phyloP scores from a whole-genome alignment of 176 grass and related monocot genomes.

The Phragmites australis region DNA sequence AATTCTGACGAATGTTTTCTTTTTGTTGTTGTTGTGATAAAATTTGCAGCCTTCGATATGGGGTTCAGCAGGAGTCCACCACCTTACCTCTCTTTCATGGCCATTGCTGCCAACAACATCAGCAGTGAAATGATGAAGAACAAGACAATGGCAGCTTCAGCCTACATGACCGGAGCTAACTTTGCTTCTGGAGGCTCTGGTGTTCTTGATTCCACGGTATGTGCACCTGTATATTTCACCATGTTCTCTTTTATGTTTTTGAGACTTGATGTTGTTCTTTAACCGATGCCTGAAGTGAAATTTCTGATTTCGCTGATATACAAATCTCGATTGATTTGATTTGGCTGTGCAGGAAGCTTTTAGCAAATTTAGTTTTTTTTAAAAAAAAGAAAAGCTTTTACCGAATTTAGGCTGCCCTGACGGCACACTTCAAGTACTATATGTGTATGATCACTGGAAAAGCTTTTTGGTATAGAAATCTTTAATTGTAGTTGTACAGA shows the following conservation, averaged over 20 bases:
- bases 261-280: not conserved
- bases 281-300: not conserved
- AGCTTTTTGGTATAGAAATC: slow-evolving; percentile 14
- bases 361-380: not conserved
- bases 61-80: slow-evolving; percentile 66
- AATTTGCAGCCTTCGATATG: slow-evolving; percentile 47
- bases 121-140: not conserved
- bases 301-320: too few species aligned
- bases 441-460: not conserved
- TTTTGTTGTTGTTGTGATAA: not conserved
- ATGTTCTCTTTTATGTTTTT: not conserved
- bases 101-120: slow-evolving; percentile 6
- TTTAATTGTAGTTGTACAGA: not conserved
- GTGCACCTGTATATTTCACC: not conserved
- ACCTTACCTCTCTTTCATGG: slow-evolving; percentile 54
- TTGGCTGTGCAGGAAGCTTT: not conserved
- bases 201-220: slow-evolving; percentile 75
- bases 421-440: not conserved
- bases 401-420: not conserved
- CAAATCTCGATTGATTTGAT: not conserved
- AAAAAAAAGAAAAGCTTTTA: not conserved
- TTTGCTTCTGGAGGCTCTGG: slow-evolving; percentile 79
- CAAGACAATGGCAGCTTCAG: slow-evolving; percentile 13
- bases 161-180: slow-evolving; percentile 51
- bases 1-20: not conserved